These are phyloP conservation scores for Davidsoniella australis DNA, from an alignment of 2,329 filamentous ascomycete genomes.

Conservation along the genomic window DNA sequence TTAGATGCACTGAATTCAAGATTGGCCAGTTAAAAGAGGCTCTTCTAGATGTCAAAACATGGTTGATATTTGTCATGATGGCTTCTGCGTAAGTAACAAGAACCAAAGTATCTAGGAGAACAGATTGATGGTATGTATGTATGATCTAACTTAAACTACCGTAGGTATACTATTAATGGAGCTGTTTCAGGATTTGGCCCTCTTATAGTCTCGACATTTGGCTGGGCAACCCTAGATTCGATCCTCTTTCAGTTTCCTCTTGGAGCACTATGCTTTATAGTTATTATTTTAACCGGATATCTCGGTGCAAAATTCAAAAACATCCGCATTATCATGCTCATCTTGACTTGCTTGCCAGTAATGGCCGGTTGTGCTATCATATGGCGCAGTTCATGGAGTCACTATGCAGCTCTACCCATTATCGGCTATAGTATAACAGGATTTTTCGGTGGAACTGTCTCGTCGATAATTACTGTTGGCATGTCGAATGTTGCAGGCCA, in stretches of 20 bases:
- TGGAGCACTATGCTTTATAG: conserved; percentile 48
- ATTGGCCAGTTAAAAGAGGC: conserved; percentile 39
- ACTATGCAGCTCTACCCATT: conserved; percentile 48
- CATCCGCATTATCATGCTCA: conserved; percentile 36
- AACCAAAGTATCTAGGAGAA: conserved; percentile 12
- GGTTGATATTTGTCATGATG: conserved; percentile 51
- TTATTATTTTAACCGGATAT: conserved; percentile 44
- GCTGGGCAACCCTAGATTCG: conserved; percentile 43
- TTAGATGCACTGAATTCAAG: conserved; percentile 45
- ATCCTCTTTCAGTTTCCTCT: conserved; percentile 64
- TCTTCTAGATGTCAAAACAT: conserved; percentile 42
- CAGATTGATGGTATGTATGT: conserved; percentile 17
- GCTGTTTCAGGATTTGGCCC: conserved; percentile 55
- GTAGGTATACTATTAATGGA: conserved; percentile 45
- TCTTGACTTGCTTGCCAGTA: conserved; percentile 52
- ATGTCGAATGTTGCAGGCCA: conserved; percentile 57
- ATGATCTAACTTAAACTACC: too few species aligned
- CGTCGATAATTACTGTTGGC: conserved; percentile 33
- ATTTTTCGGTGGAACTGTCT: conserved; percentile 55
- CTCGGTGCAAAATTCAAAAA: conserved; percentile 32
- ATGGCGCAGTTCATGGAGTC: conserved; percentile 50
- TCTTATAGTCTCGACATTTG: conserved; percentile 55
- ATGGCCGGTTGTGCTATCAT: conserved; percentile 60
- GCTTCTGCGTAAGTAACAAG: conserved; percentile 29
- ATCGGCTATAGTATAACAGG: conserved; percentile 57